Evolutionary conservation across 2,329 filamentous ascomycete genomes (phyloP).

Genomic region (Colletotrichum sp.): DNA sequence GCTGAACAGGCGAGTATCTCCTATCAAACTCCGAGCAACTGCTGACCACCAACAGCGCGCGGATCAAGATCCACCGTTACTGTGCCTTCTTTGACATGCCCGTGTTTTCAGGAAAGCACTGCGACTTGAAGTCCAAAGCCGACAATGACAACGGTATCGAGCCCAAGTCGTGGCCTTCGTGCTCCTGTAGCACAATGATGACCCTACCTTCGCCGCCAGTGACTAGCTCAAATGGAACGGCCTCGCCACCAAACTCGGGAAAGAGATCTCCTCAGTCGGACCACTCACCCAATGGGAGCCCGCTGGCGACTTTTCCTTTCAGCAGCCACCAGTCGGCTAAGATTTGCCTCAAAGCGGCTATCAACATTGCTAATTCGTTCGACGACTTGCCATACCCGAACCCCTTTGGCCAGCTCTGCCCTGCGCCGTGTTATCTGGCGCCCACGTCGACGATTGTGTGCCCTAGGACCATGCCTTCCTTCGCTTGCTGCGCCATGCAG

Average conservation of each 20-base stretch:
- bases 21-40: background rate
- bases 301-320: slow-evolving; percentile 41
- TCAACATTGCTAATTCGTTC: slow-evolving; percentile 52
- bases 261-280: slow-evolving; percentile 23
- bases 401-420: slow-evolving; percentile 38
- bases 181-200: slow-evolving; percentile 36
- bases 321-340: slow-evolving; percentile 51
- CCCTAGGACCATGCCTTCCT: slow-evolving; percentile 50
- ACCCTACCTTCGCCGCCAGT: slow-evolving; percentile 31
- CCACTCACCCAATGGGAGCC: slow-evolving; percentile 12
- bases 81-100: slow-evolving; percentile 56
- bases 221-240: slow-evolving; percentile 31
- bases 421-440: slow-evolving; percentile 38
- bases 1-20: slow-evolving; percentile 46
- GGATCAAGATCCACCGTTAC: slow-evolving; percentile 58
- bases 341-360: slow-evolving; percentile 52
- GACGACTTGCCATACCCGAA: slow-evolving; percentile 51
- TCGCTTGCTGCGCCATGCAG: slow-evolving; percentile 52
- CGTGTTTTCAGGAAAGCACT: slow-evolving; percentile 53
- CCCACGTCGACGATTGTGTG: slow-evolving; percentile 40
- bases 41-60: slow-evolving; percentile 39
- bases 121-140: slow-evolving; percentile 45
- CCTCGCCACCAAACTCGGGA: slow-evolving; percentile 23
- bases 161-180: slow-evolving; percentile 36
- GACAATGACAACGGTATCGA: slow-evolving; percentile 31